Evolutionary conservation across 106 monocot species (phyloP).

Genomic region (Agapanthus africanus): DNA sequence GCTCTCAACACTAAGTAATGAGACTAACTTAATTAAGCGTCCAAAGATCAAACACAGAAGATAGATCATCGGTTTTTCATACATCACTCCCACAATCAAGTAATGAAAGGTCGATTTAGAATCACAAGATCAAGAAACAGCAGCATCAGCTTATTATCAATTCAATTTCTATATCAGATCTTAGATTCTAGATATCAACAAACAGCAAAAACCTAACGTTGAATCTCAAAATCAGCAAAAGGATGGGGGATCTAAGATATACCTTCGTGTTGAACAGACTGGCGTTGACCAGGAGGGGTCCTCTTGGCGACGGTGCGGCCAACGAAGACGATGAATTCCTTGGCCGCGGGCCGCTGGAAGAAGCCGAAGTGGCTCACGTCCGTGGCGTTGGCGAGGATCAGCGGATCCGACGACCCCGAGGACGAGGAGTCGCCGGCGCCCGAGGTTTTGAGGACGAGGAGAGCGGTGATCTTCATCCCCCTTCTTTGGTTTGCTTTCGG

Average conservation of each 20-base stretch:
- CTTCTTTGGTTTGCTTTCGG: neutral
- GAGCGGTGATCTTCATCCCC: constrained; percentile 72
- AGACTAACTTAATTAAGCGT: no score
- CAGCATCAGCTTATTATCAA: no score
- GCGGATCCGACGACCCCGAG: constrained; percentile 27
- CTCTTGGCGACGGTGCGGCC: constrained; percentile 44
- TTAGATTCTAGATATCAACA: no score
- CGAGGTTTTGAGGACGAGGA: constrained; percentile 48
- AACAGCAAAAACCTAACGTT: no score
- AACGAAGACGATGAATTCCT: constrained; percentile 80
- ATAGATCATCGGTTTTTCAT: no score
- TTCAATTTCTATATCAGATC: no score
- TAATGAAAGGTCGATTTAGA: no score
- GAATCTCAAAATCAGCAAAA: no score
- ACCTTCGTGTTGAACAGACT: constrained; percentile 91
- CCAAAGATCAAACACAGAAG: no score
- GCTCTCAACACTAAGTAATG: no score
- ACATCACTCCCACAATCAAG: no score
- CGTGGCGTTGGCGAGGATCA: constrained; percentile 78
- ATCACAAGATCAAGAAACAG: no score
- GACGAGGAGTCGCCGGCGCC: constrained; percentile 13
- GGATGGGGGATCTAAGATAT: constrained; percentile 3
- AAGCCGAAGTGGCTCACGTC: constrained; percentile 91
- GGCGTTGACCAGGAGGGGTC: constrained; percentile 62
- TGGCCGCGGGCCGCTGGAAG: constrained; percentile 61